These are phyloP conservation scores for Diaporthe amygdali DNA, from an alignment of 2,329 filamentous ascomycete species.

Conservation along the genomic window DNA sequence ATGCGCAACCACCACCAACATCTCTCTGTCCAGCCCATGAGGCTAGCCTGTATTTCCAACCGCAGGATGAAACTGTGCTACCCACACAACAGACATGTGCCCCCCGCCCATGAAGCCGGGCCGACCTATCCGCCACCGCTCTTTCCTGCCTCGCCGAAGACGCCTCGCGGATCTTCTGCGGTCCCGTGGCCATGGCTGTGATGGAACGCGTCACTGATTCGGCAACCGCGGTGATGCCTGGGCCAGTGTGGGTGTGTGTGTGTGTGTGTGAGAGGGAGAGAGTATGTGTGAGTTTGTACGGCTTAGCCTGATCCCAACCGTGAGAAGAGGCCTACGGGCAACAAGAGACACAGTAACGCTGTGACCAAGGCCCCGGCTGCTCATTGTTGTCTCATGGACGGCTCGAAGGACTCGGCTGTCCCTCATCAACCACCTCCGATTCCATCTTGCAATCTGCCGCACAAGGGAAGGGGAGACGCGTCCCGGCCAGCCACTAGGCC, in stretches of 20 bases:
- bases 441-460: background rate
- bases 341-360: background rate
- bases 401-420: background rate
- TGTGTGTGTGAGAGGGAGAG: too few species aligned
- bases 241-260: background rate
- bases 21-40: background rate
- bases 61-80: constrained; percentile 16
- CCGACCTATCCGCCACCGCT: constrained; percentile 13
- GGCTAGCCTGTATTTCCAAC: background rate
- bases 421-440: background rate
- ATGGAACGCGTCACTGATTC: constrained; percentile 2
- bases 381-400: too few species aligned
- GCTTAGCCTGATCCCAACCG: background rate
- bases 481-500: background rate
- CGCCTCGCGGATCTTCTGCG: background rate
- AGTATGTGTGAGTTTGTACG: background rate
- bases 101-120: background rate
- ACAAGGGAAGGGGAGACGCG: background rate
- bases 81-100: constrained; percentile 3
- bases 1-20: background rate
- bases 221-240: background rate
- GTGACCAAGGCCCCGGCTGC: background rate
- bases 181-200: background rate
- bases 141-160: background rate
- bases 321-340: background rate